Percentiles rank a stretch among this genome's conserved stretches.
Conservation (phyloP, 169 alveolate genomes). For the Miamiensis avidus region DNA sequence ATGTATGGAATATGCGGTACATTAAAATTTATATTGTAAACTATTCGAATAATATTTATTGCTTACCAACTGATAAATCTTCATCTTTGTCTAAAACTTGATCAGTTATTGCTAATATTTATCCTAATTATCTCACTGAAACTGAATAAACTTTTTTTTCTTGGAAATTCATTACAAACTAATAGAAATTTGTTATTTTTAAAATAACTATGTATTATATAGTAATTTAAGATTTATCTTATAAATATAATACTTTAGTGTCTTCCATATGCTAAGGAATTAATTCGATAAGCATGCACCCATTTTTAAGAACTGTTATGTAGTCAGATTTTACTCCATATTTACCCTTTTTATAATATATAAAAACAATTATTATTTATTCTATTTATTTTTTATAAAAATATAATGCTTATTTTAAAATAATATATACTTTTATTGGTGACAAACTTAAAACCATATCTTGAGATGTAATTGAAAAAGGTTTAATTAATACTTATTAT, state of each 20-base stretch:
- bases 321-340: slow-evolving; percentile 13
- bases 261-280: slow-evolving; percentile 10
- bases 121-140: slow-evolving; percentile 1
- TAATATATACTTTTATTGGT: slow-evolving; percentile 15
- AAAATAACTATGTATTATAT: no score
- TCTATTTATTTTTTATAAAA: background rate
- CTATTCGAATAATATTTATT: no score
- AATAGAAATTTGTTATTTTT: background rate
- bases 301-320: slow-evolving; percentile 21
- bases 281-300: slow-evolving; percentile 25
- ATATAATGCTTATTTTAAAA: background rate
- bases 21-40: no score
- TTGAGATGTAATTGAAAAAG: slow-evolving; percentile 4
- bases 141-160: slow-evolving; percentile 13
- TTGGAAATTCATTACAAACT: slow-evolving; percentile 6
- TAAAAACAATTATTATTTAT: background rate
- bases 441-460: slow-evolving; percentile 8
- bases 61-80: no score
- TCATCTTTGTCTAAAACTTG: background rate
- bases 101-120: slow-evolving; percentile 5
- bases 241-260: background rate
- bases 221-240: background rate
- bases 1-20: no score
- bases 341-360: background rate
- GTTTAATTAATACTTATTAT: slow-evolving; percentile 14